These are phyloP conservation scores for Lasiodiplodia theobromae DNA, from an alignment of 2,329 filamentous ascomycete genomes.

Conservation along the genomic window DNA sequence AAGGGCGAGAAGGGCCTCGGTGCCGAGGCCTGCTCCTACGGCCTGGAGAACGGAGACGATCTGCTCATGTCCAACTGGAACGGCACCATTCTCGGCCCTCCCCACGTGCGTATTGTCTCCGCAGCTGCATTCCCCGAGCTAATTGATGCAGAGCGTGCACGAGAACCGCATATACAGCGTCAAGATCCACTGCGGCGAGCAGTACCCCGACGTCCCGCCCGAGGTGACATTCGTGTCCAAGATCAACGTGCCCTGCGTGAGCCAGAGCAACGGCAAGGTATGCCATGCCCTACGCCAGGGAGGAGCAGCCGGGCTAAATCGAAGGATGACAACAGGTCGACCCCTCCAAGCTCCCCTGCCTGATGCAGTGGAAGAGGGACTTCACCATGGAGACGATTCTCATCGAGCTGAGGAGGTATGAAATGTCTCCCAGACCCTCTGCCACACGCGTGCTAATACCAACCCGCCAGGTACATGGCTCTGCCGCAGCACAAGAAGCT, in stretches of 20 bases:
- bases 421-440: not conserved
- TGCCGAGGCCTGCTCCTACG: conserved; percentile 98
- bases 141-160: conserved; percentile 75
- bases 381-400: conserved; percentile 95
- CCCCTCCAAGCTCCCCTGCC: conserved; percentile 79
- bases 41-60: conserved; percentile 91
- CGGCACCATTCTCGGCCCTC: conserved; percentile 94
- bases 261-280: conserved; percentile 77
- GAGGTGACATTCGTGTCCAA: conserved; percentile 91
- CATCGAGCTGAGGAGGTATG: conserved; percentile 80
- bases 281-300: conserved; percentile 29
- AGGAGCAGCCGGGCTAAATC: not conserved
- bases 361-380: conserved; percentile 88
- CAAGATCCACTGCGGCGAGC: conserved; percentile 90
- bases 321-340: conserved; percentile 68
- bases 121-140: conserved; percentile 26
- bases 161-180: conserved; percentile 99
- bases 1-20: conserved; percentile 98
- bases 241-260: conserved; percentile 96
- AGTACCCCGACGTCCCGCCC: conserved; percentile 89
- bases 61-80: conserved; percentile 99
- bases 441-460: conserved; percentile 27
- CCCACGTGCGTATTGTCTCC: conserved; percentile 73
- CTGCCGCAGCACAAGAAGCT: conserved; percentile 92
- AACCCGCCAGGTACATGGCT: conserved; percentile 82